Base-by-base conservation (phyloP, 345 rosid genomes). In the Salix caprea region DNA sequence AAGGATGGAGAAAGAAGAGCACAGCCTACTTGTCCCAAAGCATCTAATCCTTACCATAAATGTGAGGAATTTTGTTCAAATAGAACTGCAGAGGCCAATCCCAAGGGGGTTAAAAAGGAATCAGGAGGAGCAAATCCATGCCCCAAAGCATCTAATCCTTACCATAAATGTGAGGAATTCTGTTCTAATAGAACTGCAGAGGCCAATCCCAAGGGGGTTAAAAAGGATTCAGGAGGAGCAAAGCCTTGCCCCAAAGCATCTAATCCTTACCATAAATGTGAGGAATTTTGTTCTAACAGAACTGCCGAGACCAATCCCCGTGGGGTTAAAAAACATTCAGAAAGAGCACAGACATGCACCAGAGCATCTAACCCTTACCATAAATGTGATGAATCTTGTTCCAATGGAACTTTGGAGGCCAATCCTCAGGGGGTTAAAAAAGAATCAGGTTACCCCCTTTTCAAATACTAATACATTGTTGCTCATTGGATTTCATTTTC, bases 201-300 rank as follows among this genome's bases (percentile, higher is more conserved):
- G 64, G 85, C 82, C 58, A 62, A 73, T 67, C 65, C 73, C 54
- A 73, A 4, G 68, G 82, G 76, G 72, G 67, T 44, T 81, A 80
- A 72, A 50, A 87, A 77, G 73, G 83, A 87, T 76, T 77, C 89
- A 86, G 92, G 91, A 77, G 37, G 37, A 80, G 76, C 83, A 32
- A 37, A 85, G 68, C 72, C 84, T 39, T 85, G 87, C n/a, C 73
- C 88, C 28, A 87, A 82, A 76, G 86, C 90, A 56, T 70, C 88
- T 69, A 90, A 90, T 70, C 89, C 90, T 71, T 90, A 37, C 81
- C 91, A 87, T 80, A 85, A 85, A 68, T 88, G 91, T 79, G 76
- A 78, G 75, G 85, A 84, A 70, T 73, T 79, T 70, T 90, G 93
- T 84, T 32, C 69, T 80, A 72, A 82, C 77, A 81, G 72, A 80